Percentiles rank a stretch among this genome's conserved stretches.
Evolutionary conservation across 768 basidiomycete genomes (phyloP).

Genomic region (Amanita jacksonii): DNA sequence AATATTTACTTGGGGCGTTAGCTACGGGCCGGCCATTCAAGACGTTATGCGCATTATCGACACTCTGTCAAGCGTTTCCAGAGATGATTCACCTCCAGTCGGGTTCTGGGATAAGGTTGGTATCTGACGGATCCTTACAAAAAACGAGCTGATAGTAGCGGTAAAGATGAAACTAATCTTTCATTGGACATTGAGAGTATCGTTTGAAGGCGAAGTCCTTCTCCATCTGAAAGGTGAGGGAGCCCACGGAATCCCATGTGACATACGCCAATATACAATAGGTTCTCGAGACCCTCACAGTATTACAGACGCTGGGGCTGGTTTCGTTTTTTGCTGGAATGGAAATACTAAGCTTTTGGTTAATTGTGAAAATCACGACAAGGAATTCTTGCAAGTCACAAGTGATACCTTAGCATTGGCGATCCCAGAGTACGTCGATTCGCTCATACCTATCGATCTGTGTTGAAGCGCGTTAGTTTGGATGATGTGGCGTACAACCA

Average conservation of each 20-base stretch:
- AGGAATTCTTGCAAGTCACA: slow-evolving; percentile 73
- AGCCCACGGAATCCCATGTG: neutral
- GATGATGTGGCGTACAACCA: slow-evolving; percentile 16
- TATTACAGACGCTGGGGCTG: slow-evolving; percentile 62
- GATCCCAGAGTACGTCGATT: slow-evolving; percentile 68
- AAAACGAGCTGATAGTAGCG: slow-evolving; percentile 5
- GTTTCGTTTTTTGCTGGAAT: slow-evolving; percentile 80
- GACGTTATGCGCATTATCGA: slow-evolving; percentile 82
- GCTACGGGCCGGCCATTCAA: slow-evolving; percentile 77
- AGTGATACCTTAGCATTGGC: slow-evolving; percentile 76
- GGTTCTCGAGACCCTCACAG: slow-evolving; percentile 79
- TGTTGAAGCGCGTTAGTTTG: slow-evolving; percentile 12
- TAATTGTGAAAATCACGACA: slow-evolving; percentile 58
- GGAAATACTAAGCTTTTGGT: slow-evolving; percentile 66
- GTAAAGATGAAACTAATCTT: slow-evolving; percentile 62
- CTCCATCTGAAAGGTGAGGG: slow-evolving; percentile 76
- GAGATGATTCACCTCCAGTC: slow-evolving; percentile 72
- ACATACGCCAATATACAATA: slow-evolving; percentile 18
- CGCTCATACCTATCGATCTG: neutral
- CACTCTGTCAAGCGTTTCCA: slow-evolving; percentile 63
- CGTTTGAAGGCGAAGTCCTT: slow-evolving; percentile 64
- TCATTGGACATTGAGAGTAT: slow-evolving; percentile 69
- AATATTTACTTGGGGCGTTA: slow-evolving; percentile 82
- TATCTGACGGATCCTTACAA: slow-evolving; percentile 1
- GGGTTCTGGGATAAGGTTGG: slow-evolving; percentile 95